phyloP scores from a whole-genome alignment of 73 alveolate species.

The Uronychia binucleata region DNA sequence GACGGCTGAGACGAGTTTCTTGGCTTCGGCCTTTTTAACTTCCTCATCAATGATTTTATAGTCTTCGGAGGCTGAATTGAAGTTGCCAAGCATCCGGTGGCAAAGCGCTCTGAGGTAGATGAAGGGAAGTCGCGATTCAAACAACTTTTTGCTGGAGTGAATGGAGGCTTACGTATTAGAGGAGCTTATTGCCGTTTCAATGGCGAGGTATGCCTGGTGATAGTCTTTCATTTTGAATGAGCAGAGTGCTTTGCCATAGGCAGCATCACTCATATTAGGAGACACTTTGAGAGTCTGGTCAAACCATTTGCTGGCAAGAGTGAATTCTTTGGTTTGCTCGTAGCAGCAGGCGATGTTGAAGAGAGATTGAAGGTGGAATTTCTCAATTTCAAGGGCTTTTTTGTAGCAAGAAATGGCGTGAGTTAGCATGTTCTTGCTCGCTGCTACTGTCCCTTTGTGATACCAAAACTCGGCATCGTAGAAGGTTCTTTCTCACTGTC shows the following conservation, averaged over 20 bases:
- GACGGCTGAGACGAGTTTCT: neutral
- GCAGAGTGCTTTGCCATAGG: neutral
- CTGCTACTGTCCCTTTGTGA: constrained; percentile 36
- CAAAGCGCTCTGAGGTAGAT: neutral
- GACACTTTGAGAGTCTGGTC: neutral
- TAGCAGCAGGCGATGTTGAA: constrained; percentile 40
- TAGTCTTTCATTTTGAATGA: neutral
- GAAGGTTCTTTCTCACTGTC: too few species aligned
- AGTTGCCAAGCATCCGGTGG: neutral
- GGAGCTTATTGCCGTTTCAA: neutral
- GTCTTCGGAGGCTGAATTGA: neutral
- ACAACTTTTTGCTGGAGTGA: neutral
- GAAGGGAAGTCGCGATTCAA: neutral
- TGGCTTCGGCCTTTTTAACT: neutral
- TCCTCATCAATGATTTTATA: neutral
- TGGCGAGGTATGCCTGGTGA: neutral
- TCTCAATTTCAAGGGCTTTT: constrained; percentile 6
- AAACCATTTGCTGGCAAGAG: neutral
- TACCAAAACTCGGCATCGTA: constrained; percentile 48
- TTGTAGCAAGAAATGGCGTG: constrained; percentile 38
- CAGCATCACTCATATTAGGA: neutral
- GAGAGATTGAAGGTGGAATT: constrained; percentile 13
- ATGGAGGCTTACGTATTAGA: neutral
- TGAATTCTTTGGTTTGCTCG: constrained; percentile 1
- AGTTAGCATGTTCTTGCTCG: constrained; percentile 10